phyloP scores from a whole-genome alignment of 345 rosid genomes.

The Rhodamnia rubescens region DNA sequence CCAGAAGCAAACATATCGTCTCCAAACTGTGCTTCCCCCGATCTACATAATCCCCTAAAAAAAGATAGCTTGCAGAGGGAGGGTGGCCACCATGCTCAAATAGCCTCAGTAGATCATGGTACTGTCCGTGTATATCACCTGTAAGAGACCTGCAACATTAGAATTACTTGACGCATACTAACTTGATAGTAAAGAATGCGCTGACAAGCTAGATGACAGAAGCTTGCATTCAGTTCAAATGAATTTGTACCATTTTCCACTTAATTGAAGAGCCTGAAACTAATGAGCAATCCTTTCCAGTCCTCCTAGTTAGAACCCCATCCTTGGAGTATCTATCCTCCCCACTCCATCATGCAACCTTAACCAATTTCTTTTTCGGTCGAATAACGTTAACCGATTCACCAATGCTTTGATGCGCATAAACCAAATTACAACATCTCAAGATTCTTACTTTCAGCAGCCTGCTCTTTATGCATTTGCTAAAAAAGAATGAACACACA shows the following conservation, averaged over 20 bases:
- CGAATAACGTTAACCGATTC: not conserved
- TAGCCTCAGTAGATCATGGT: slow-evolving; percentile 81
- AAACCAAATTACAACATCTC: not conserved
- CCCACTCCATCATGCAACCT: not conserved
- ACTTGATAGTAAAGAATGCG: not conserved
- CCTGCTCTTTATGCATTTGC: not conserved
- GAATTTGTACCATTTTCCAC: not conserved
- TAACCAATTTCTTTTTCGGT: not conserved
- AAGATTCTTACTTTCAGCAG: not conserved
- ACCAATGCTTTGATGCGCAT: not conserved
- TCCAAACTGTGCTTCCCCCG: slow-evolving; percentile 98
- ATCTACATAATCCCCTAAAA: slow-evolving; percentile 95
- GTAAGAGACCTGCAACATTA: slow-evolving; percentile 1
- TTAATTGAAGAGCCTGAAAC: not conserved
- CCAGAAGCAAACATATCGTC: slow-evolving; percentile 89
- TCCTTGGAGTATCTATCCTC: not conserved
- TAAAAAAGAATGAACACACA: not conserved
- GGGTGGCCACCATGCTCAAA: slow-evolving; percentile 89
- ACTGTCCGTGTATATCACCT: slow-evolving; percentile 98
- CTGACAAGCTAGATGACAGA: not conserved
- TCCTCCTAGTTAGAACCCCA: not conserved
- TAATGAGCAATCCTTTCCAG: not conserved
- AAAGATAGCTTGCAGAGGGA: slow-evolving; percentile 79
- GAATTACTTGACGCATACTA: not conserved
- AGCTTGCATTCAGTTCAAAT: not conserved